phyloP scores from a whole-genome alignment of 345 rosid species.

The Aquilaria yunnanensis region DNA sequence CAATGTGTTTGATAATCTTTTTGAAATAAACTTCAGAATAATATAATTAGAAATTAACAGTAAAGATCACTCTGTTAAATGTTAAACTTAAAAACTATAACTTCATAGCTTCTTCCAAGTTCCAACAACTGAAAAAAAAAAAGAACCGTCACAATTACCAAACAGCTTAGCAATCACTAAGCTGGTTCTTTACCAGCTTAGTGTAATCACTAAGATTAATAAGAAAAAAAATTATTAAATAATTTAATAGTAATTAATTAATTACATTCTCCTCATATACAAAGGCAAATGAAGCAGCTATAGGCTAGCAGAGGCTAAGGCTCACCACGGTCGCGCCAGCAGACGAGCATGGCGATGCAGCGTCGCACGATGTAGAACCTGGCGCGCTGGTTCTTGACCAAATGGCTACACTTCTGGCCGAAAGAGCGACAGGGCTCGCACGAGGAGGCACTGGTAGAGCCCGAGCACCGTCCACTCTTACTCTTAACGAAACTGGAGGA shows the following conservation, averaged over 20 bases:
- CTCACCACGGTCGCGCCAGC: constrained; percentile 51
- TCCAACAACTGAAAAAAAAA: too few species aligned
- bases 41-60: too few species aligned
- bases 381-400: constrained; percentile 72
- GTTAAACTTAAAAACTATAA: too few species aligned
- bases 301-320: neutral
- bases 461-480: constrained; percentile 18
- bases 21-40: too few species aligned
- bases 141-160: too few species aligned
- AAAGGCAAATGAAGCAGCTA: neutral
- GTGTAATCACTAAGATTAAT: too few species aligned
- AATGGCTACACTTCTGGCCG: constrained; percentile 65
- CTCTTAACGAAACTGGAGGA: constrained; percentile 15
- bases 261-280: constrained; percentile 8
- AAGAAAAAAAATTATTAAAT: neutral
- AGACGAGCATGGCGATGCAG: constrained; percentile 70
- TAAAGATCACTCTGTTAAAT: too few species aligned
- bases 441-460: constrained; percentile 10
- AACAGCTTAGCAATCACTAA: too few species aligned
- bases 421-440: constrained; percentile 53
- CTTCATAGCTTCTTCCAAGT: too few species aligned
- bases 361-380: constrained; percentile 79
- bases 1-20: too few species aligned
- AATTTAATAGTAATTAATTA: constrained; percentile 5
- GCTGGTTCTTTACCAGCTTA: too few species aligned